Conservation (phyloP, 768 basidiomycete species). For the Sporobolomyces roseus region DNA sequence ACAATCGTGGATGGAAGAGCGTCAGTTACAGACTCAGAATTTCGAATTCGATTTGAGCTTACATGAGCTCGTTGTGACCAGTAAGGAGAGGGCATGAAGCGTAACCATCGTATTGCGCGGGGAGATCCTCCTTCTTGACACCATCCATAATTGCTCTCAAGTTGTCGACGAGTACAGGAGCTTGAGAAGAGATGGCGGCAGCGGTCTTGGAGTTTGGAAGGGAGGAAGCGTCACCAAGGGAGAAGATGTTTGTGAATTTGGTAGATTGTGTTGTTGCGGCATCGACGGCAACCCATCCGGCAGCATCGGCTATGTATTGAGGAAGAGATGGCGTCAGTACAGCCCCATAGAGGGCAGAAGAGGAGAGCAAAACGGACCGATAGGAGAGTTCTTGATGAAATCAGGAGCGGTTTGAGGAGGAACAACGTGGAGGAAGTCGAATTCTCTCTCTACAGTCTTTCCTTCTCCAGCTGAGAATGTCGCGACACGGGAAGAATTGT, state of each 20-base stretch:
- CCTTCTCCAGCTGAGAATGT: constrained; percentile 78
- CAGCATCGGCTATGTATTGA: constrained; percentile 56
- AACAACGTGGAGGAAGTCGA: constrained; percentile 41
- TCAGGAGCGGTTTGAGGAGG: constrained; percentile 36
- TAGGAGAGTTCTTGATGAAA: constrained; percentile 46
- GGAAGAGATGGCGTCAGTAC: not conserved
- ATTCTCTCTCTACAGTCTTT: constrained; percentile 55
- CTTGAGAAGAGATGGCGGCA: constrained; percentile 85
- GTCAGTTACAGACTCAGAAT: not conserved
- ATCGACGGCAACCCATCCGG: constrained; percentile 88
- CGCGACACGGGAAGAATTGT: constrained; percentile 67
- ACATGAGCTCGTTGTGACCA: constrained; percentile 53
- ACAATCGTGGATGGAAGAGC: not conserved
- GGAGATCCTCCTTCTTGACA: constrained; percentile 53
- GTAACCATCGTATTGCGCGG: constrained; percentile 66
- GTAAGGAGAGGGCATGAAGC: constrained; percentile 61
- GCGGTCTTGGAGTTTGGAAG: constrained; percentile 94
- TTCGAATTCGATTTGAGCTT: not conserved
- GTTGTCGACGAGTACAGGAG: constrained; percentile 87
- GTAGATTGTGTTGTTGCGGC: constrained; percentile 73
- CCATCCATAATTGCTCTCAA: constrained; percentile 72
- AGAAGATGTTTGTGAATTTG: constrained; percentile 80
- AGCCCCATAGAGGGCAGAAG: not conserved
- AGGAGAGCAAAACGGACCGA: constrained; percentile 30
- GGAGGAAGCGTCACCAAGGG: constrained; percentile 86